Conservation (phyloP, 2,329 filamentous ascomycete species). For the Podosphaera fusca region DNA sequence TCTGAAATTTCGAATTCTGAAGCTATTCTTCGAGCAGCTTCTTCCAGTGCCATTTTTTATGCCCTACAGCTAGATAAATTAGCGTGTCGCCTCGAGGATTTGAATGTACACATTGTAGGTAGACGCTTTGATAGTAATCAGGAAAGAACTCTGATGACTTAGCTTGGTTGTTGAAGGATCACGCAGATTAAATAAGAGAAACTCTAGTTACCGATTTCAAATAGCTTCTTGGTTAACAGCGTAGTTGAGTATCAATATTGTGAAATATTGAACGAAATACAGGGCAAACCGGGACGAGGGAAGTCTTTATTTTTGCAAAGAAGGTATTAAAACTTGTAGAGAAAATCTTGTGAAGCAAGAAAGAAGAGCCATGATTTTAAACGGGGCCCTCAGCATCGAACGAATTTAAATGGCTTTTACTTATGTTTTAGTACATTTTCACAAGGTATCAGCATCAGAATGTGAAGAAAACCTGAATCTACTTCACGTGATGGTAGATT, state of each 20-base stretch:
- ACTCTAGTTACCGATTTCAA: not conserved
- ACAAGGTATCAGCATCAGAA: too few relatives aligned
- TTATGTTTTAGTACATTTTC: too few relatives aligned
- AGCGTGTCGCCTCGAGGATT: not conserved
- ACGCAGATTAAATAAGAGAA: not conserved
- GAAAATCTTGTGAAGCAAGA: not conserved
- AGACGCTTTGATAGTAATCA: not conserved
- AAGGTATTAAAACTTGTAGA: not conserved
- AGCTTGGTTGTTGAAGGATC: too few relatives aligned
- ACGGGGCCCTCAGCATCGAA: too few relatives aligned
- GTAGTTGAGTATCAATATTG: not conserved
- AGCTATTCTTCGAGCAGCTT: slow-evolving; percentile 59
- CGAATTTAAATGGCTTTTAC: too few relatives aligned
- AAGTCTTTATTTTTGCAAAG: not conserved
- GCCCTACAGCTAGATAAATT: not conserved
- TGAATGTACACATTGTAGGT: not conserved
- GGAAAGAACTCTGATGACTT: too few relatives aligned
- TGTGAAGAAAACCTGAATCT: too few relatives aligned
- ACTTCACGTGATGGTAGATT: too few relatives aligned
- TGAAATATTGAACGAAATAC: not conserved
- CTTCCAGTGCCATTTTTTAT: slow-evolving; percentile 30
- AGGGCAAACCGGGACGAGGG: not conserved
- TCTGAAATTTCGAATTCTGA: slow-evolving; percentile 68
- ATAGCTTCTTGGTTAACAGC: not conserved
- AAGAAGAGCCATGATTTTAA: too few relatives aligned